Base-by-base conservation (phyloP, 2,329 filamentous ascomycete genomes). In the Xylariomycetidae sp. region DNA sequence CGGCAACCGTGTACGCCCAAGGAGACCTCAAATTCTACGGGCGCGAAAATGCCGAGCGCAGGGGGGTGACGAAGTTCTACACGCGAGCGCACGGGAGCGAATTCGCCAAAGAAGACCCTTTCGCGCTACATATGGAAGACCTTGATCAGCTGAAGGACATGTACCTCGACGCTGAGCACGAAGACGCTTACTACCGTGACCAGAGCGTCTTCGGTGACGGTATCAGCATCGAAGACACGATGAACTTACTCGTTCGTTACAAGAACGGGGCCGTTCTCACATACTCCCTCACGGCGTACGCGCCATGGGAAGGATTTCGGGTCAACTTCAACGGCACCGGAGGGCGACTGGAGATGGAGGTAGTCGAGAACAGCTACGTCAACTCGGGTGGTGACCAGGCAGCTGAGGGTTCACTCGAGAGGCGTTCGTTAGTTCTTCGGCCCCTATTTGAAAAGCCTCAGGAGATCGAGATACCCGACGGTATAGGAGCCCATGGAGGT, bases 161-260 rank as follows among this genome's bases (percentile, higher is more conserved):
- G 63, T 80, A 80, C 38, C 64, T 77, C 0, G 74, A 79, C 22
- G 76, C 77, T 0, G 77, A 81, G 61, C 69, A 80, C 37, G 77
- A 81, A 47, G 77, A 81, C 42, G 66, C 65, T 12, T 81, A 81
- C 45, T 67, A 73, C 39, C 69, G 77, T 1, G 77, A 81, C 46
- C 76, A 79, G 53, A 77, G 69, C 43, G 74, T 79, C 1, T 80
- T 81, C 34, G 65, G 72, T 0, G 77, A 81, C 38, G 77, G 77
- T 2, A 78, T 81, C 35, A 78, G 64, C 43, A 80, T 80, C 37
- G 76, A 81, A 50, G 77, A 81, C 45, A 80, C 75, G 0, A 77
- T 80, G 74, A 74, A 66, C 25, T 56, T 80, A 16, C 60, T 81
- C 28, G 71, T 80, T 15, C 61, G 67, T 31, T 81, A 81, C 47